Conservation (phyloP, 768 basidiomycete species). For the Holtermanniella nyarrowii region DNA sequence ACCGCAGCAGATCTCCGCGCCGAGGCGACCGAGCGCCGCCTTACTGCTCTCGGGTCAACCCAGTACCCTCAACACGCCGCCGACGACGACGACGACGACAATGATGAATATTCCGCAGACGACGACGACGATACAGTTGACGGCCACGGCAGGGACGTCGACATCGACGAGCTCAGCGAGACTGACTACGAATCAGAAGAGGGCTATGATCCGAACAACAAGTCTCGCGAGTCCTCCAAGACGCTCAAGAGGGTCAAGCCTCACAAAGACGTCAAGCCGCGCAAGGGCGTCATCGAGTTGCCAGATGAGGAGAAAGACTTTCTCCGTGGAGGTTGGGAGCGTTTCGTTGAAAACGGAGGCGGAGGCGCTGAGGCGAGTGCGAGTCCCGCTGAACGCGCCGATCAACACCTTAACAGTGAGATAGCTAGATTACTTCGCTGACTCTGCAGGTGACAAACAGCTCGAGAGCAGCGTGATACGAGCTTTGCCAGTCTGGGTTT, state of each 20-base stretch:
- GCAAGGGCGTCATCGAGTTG: too few relatives aligned
- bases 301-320: too few relatives aligned
- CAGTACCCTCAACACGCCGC: neutral
- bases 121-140: too few relatives aligned
- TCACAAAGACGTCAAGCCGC: too few relatives aligned
- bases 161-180: too few relatives aligned
- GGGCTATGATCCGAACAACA: too few relatives aligned
- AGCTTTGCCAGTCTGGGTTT: slow-evolving; percentile 25
- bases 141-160: too few relatives aligned
- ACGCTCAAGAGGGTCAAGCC: too few relatives aligned
- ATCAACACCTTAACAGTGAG: neutral
- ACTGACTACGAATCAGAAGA: too few relatives aligned
- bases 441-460: neutral
- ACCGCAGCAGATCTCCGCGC: slow-evolving; percentile 32
- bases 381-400: neutral
- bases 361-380: neutral
- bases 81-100: neutral
- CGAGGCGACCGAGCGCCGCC: slow-evolving; percentile 23
- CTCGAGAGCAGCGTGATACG: too few relatives aligned
- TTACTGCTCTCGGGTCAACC: slow-evolving; percentile 2
- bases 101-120: neutral
- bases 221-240: too few relatives aligned
- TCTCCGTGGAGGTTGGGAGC: neutral
- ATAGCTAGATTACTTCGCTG: neutral
- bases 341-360: neutral